These are phyloP conservation scores for Monilinia vaccinii-corymbosi DNA, from an alignment of 2,329 filamentous ascomycete genomes.

Conservation along the genomic window DNA sequence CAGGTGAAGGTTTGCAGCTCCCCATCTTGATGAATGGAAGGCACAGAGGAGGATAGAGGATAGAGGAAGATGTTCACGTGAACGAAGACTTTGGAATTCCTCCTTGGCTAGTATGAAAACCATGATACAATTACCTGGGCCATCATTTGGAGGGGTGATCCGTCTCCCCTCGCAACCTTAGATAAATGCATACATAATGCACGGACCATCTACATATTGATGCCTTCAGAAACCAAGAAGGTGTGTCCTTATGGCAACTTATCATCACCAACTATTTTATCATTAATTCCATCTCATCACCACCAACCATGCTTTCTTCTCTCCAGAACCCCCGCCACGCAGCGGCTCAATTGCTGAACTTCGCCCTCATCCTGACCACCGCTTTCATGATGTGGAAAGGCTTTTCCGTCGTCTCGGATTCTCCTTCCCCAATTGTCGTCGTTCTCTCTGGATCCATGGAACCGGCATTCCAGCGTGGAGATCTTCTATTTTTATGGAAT, in stretches of 20 bases:
- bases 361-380: constrained; percentile 62
- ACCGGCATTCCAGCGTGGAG: constrained; percentile 50
- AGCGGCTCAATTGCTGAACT: constrained; percentile 60
- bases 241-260: background rate
- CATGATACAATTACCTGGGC: background rate
- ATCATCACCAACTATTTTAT: too few species aligned
- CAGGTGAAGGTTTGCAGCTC: background rate
- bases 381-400: constrained; percentile 71
- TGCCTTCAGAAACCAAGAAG: background rate
- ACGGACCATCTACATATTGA: background rate
- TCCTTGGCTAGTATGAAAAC: too few species aligned
- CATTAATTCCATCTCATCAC: background rate
- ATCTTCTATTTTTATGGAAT: constrained; percentile 52
- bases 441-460: constrained; percentile 54
- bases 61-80: background rate
- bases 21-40: background rate
- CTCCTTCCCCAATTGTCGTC: constrained; percentile 50
- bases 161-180: background rate
- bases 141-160: too few species aligned
- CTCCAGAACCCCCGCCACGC: constrained; percentile 57
- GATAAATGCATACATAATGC: background rate
- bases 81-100: background rate
- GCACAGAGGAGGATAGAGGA: background rate
- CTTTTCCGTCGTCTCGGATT: constrained; percentile 54
- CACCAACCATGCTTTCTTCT: constrained; percentile 41